Percentiles rank a stretch among this genome's conserved stretches.
These are phyloP conservation scores for Medicago truncatula DNA, from an alignment of 306 rosid genomes.

Conservation along the genomic window MtrunA17r5.0-ANR NC_053046.1:2056001-2056500, in stretches of 20 bases:
- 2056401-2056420: not conserved
- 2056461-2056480: not conserved
- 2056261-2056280: not conserved
- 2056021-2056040: constrained; percentile 93
- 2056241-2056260: constrained; percentile 48
- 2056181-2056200: constrained; percentile 79
- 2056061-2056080: constrained; percentile 31
- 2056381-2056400: not conserved
- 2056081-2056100: constrained; percentile 33
- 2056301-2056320: not conserved
- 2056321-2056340: not conserved
- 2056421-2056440: not conserved
- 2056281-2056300: not conserved
- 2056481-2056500: not conserved
- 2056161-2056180: constrained; percentile 86
- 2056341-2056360: not conserved
- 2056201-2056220: constrained; percentile 67
- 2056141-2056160: constrained; percentile 95
- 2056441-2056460: not conserved
- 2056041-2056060: constrained; percentile 53
- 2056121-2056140: constrained; percentile 97
- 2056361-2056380: not conserved
- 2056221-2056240: constrained; percentile 68
- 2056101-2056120: constrained; percentile 52
- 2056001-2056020: constrained; percentile 83